Conservation (phyloP, 2,329 filamentous ascomycete species). For the Pestalotiopsis sp. region DNA sequence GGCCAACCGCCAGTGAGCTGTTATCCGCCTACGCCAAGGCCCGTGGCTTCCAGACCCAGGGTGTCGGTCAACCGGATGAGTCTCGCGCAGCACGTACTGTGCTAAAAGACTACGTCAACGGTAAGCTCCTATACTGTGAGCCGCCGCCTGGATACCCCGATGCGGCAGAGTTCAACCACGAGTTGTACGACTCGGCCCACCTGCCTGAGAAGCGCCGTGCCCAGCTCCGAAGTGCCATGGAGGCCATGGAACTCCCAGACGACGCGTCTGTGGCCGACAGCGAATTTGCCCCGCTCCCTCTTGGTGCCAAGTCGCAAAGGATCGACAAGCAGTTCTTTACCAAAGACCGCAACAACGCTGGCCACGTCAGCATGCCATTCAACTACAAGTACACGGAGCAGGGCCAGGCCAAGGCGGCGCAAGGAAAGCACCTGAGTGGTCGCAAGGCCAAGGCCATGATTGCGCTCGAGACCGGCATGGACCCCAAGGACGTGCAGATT, state of each 20-base stretch:
- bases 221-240: constrained; percentile 56
- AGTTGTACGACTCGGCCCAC: constrained; percentile 82
- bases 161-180: constrained; percentile 77
- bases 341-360: constrained; percentile 48
- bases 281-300: constrained; percentile 53
- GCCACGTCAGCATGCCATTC: constrained; percentile 79
- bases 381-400: constrained; percentile 88
- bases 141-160: constrained; percentile 80
- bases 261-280: constrained; percentile 39
- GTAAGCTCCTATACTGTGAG: constrained; percentile 89
- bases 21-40: constrained; percentile 85
- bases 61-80: constrained; percentile 89
- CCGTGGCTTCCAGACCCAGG: constrained; percentile 87
- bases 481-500: constrained; percentile 73
- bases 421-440: constrained; percentile 73
- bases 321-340: constrained; percentile 92
- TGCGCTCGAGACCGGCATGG: constrained; percentile 82
- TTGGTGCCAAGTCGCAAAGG: constrained; percentile 73
- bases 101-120: constrained; percentile 96
- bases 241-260: constrained; percentile 44
- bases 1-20: constrained; percentile 82
- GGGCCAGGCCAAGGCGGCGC: constrained; percentile 51
- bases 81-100: constrained; percentile 87
- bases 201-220: constrained; percentile 80
- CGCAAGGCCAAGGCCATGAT: constrained; percentile 81